Evolutionary conservation across 1,139 yeast species (phyloP).

Genomic region (Saccharomyces hybrid): DNA sequence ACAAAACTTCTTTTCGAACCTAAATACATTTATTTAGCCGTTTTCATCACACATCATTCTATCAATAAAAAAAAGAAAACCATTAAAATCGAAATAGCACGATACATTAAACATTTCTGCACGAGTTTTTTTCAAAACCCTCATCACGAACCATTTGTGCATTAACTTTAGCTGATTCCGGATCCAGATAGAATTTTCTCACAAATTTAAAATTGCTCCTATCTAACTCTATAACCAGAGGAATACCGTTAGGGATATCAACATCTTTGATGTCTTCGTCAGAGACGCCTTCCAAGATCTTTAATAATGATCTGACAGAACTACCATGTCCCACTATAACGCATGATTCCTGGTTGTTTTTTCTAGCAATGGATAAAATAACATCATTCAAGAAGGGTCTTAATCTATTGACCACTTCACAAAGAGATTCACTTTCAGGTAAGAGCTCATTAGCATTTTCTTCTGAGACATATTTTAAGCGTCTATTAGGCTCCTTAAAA

Average conservation of each 20-base stretch:
- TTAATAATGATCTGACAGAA: conserved; percentile 59
- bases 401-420: conserved; percentile 55
- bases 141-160: conserved; percentile 58
- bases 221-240: conserved; percentile 48
- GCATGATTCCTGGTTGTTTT: conserved; percentile 41
- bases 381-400: conserved; percentile 44
- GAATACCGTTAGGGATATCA: conserved; percentile 73
- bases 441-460: conserved; percentile 35
- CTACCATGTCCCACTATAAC: conserved; percentile 70
- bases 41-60: background rate
- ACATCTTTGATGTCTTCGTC: conserved; percentile 56
- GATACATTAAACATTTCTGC: background rate
- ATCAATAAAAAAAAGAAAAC: background rate
- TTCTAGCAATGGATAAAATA: conserved; percentile 35
- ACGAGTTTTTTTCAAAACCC: conserved; percentile 36
- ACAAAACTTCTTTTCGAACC: background rate
- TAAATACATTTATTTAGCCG: background rate
- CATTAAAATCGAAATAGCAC: background rate
- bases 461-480: conserved; percentile 30
- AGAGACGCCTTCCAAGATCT: conserved; percentile 46
- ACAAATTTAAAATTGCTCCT: conserved; percentile 38
- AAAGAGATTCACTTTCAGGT: conserved; percentile 63
- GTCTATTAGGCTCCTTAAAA: conserved; percentile 31
- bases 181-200: conserved; percentile 52
- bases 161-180: conserved; percentile 55